These are phyloP conservation scores for Spathaspora gorwiae DNA, from an alignment of 805 yeast species.

Conservation along the genomic window DNA sequence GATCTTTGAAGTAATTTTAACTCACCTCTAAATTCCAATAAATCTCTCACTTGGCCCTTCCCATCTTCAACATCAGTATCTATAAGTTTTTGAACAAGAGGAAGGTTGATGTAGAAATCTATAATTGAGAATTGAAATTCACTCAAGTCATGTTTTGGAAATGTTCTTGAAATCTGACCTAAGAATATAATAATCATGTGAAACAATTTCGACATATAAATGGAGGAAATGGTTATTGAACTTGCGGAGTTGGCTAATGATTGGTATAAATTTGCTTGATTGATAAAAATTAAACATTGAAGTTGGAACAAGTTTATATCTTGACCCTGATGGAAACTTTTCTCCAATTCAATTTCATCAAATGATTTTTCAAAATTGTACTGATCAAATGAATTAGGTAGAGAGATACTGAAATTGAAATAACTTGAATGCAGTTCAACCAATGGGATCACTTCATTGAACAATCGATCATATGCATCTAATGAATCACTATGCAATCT, in stretches of 20 bases:
- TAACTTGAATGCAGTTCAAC: constrained; percentile 1
- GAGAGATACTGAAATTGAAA: constrained; percentile 4
- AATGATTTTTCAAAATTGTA: constrained; percentile 12
- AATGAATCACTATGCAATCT: constrained; percentile 59
- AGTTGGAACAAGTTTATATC: constrained; percentile 21
- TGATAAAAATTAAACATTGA: constrained; percentile 30
- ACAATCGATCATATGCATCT: constrained; percentile 45
- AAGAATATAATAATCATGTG: constrained; percentile 36
- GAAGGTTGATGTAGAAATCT: constrained; percentile 34
- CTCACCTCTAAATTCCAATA: constrained; percentile 45
- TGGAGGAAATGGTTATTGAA: constrained; percentile 38
- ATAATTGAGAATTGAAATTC: constrained; percentile 40
- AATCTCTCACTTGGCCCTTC: constrained; percentile 16
- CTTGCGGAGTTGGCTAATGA: constrained; percentile 31
- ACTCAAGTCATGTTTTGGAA: constrained; percentile 13
- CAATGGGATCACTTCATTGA: constrained; percentile 16
- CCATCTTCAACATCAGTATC: constrained; percentile 14
- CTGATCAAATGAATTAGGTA: constrained; percentile 8
- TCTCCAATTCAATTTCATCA: neutral
- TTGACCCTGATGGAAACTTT: neutral
- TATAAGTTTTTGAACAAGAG: constrained; percentile 19
- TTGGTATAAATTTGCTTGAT: constrained; percentile 32
- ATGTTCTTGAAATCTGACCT: constrained; percentile 27
- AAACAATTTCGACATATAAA: constrained; percentile 36
- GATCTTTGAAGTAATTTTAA: constrained; percentile 46